phyloP scores from a whole-genome alignment of 2,329 filamentous ascomycete species.

The Aquanectria penicillioides region DNA sequence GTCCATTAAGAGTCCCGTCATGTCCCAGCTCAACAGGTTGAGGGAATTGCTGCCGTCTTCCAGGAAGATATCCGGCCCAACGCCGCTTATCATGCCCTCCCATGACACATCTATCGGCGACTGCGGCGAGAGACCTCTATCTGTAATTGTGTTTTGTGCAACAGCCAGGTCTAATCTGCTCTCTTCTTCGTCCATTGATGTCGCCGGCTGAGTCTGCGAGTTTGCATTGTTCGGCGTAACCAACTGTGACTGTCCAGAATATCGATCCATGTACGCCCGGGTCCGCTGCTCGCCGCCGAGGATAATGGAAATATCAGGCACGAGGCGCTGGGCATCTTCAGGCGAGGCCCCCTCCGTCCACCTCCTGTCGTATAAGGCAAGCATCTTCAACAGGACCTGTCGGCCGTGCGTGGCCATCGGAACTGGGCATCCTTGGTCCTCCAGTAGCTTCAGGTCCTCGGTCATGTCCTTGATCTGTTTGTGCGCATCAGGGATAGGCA shows the following conservation, averaged over 20 bases:
- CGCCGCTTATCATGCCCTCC: background rate
- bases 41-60: conserved; percentile 14
- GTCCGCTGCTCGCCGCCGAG: conserved; percentile 23
- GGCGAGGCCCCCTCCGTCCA: background rate
- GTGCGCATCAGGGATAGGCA: conserved; percentile 20
- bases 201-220: background rate
- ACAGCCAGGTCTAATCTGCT: background rate
- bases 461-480: conserved; percentile 24
- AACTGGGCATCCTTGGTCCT: conserved; percentile 18
- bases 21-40: conserved; percentile 22
- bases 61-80: conserved; percentile 15
- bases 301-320: conserved; percentile 17
- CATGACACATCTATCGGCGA: background rate
- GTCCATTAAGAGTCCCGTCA: conserved; percentile 20
- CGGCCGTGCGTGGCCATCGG: conserved; percentile 22
- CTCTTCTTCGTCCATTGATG: background rate
- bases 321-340: conserved; percentile 6
- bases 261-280: conserved; percentile 16
- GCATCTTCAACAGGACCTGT: conserved; percentile 19
- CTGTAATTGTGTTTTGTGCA: background rate
- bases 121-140: background rate
- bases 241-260: background rate
- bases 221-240: background rate
- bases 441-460: conserved; percentile 11
- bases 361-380: conserved; percentile 12